phyloP scores from a whole-genome alignment of 2,329 filamentous ascomycete genomes.

The Endocalyx cinctus region DNA sequence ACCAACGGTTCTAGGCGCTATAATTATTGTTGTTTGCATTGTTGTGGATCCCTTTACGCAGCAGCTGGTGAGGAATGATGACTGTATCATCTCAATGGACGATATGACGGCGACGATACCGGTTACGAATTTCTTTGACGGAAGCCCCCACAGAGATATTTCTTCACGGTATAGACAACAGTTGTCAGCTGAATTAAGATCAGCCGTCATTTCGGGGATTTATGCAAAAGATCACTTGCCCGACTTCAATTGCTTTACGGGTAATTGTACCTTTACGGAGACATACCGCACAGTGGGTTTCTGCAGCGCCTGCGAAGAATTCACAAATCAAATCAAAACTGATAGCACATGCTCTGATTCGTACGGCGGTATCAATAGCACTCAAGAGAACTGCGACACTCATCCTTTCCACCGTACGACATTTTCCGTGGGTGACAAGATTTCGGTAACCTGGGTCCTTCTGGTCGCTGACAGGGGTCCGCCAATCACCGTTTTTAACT shows the following conservation, averaged over 20 bases:
- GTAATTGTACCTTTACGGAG: constrained; percentile 1
- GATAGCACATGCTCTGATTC: neutral
- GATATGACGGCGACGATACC: too few relatives aligned
- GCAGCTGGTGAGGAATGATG: constrained; percentile 1
- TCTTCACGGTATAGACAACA: too few relatives aligned
- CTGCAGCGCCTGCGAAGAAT: constrained; percentile 1
- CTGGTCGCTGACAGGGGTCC: too few relatives aligned
- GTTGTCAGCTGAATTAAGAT: too few relatives aligned
- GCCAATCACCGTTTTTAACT: too few relatives aligned
- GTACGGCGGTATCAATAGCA: too few relatives aligned
- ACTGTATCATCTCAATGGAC: neutral
- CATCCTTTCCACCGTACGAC: neutral
- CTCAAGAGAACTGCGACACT: too few relatives aligned
- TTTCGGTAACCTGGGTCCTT: neutral
- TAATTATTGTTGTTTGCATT: constrained; percentile 1
- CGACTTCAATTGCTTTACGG: neutral
- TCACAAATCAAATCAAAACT: neutral
- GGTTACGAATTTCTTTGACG: too few relatives aligned
- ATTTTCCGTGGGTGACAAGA: neutral
- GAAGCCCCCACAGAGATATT: too few relatives aligned
- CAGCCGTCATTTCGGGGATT: too few relatives aligned
- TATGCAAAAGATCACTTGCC: too few relatives aligned
- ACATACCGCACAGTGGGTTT: constrained; percentile 1
- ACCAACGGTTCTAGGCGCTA: neutral
- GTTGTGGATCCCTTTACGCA: constrained; percentile 2